Evolutionary conservation across 2,329 filamentous ascomycete species (phyloP).

Genomic region (Lachnellula suecica): DNA sequence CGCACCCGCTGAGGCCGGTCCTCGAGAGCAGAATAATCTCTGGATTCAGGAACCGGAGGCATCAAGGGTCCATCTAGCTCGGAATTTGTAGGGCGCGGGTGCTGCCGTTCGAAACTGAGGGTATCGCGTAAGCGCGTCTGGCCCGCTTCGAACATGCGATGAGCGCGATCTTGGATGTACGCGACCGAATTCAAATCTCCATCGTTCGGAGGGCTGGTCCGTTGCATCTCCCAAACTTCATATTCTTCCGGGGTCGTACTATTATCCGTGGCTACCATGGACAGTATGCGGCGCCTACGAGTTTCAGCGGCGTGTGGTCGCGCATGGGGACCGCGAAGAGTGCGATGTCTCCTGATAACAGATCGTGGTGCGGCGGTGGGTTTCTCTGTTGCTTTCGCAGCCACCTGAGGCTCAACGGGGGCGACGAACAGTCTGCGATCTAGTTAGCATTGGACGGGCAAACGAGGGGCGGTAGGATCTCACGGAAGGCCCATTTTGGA

Average conservation of each 20-base stretch:
- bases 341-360: constrained; percentile 30
- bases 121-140: constrained; percentile 19
- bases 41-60: constrained; percentile 31
- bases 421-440: constrained; percentile 31
- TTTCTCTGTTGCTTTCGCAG: constrained; percentile 29
- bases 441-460: constrained; percentile 21
- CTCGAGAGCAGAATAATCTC: constrained; percentile 24
- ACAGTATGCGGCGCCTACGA: constrained; percentile 24
- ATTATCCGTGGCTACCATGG: constrained; percentile 13
- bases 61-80: constrained; percentile 26
- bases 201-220: constrained; percentile 3
- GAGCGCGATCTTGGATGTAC: constrained; percentile 11
- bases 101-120: constrained; percentile 22
- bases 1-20: constrained; percentile 20
- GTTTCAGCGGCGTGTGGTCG: constrained; percentile 16
- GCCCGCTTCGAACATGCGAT: constrained; percentile 20
- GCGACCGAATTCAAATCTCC: constrained; percentile 7
- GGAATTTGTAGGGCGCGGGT: constrained; percentile 4
- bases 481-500: constrained; percentile 34
- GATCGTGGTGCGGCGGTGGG: constrained; percentile 27
- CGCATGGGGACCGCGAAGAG: constrained; percentile 18
- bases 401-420: constrained; percentile 28
- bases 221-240: constrained; percentile 17
- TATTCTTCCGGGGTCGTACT: constrained; percentile 16
- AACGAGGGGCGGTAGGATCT: constrained; percentile 19